A percentile compares a stretch with the other conserved stretches of the same genome.
phyloP scores from a whole-genome alignment of 2,329 filamentous ascomycete species.

The Penicillium fuscoglaucum region DNA sequence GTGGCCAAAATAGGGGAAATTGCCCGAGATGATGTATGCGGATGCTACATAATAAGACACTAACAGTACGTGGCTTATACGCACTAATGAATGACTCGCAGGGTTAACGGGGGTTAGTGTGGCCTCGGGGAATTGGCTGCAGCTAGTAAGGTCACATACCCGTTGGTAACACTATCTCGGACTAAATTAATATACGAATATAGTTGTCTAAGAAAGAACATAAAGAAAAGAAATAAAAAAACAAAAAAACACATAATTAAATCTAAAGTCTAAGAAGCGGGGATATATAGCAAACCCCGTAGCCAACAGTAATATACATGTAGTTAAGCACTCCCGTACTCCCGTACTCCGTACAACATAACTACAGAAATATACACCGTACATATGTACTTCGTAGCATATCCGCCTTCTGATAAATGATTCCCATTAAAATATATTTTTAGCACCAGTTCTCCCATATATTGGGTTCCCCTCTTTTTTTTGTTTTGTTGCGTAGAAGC shows the following conservation, averaged over 20 bases:
- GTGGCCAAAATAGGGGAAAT: not conserved
- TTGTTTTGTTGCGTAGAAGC: constrained; percentile 4
- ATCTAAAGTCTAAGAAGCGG: not conserved
- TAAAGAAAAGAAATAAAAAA: not conserved
- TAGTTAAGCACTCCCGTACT: too few species aligned
- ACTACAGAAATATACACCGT: too few species aligned
- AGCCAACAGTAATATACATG: too few species aligned
- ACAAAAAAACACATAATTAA: not conserved
- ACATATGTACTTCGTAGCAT: too few species aligned
- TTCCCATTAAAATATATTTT: constrained; percentile 1
- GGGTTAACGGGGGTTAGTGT: not conserved
- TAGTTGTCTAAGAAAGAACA: not conserved
- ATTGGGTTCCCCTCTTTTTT: constrained; percentile 4
- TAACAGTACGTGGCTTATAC: not conserved
- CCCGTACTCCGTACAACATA: too few species aligned
- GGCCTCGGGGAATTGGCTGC: constrained; percentile 4
- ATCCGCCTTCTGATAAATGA: not conserved
- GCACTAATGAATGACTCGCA: constrained; percentile 13
- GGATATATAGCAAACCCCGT: not conserved
- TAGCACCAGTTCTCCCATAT: not conserved
- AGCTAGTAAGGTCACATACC: not conserved
- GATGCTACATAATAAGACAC: not conserved
- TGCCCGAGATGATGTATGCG: not conserved
- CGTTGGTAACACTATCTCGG: not conserved
- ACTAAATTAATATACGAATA: not conserved